Conservation (phyloP, 768 basidiomycete species). For the Clathrus columnatus region DNA sequence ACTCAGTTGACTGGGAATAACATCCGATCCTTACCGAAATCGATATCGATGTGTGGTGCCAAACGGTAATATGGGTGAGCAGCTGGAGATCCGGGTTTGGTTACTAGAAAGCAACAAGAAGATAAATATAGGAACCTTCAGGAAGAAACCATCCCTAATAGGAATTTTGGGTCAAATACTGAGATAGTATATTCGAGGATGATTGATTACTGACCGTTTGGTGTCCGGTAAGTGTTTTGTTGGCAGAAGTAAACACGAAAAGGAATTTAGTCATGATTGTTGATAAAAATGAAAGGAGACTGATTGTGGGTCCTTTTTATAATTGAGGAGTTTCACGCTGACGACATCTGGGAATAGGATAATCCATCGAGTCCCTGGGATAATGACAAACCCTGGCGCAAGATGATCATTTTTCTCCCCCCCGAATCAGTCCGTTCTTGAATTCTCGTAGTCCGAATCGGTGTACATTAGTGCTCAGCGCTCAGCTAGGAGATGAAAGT, state of each 20-base stretch:
- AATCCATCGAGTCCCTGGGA: too few species aligned
- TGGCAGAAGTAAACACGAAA: constrained; percentile 66
- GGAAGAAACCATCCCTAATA: constrained; percentile 68
- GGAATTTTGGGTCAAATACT: background rate
- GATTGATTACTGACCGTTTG: constrained; percentile 34
- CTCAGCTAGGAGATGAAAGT: too few species aligned
- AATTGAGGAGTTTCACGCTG: too few species aligned
- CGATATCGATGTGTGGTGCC: constrained; percentile 40
- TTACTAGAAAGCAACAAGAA: background rate
- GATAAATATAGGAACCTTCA: constrained; percentile 28
- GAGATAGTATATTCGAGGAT: background rate
- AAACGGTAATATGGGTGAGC: constrained; percentile 64
- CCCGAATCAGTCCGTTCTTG: too few species aligned
- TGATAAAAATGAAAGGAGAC: background rate
- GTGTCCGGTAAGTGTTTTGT: constrained; percentile 43
- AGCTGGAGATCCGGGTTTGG: constrained; percentile 21
- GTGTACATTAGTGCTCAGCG: too few species aligned
- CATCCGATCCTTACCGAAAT: constrained; percentile 25
- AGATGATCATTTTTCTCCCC: too few species aligned
- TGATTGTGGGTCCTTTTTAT: background rate
- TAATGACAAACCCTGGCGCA: too few species aligned
- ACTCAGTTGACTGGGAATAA: background rate
- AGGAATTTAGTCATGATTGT: constrained; percentile 32
- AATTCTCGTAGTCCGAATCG: too few species aligned
- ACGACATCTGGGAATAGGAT: too few species aligned